Evolutionary conservation across 306 rosid genomes (phyloP).

Genomic region (Crataegus laevigata): DNA sequence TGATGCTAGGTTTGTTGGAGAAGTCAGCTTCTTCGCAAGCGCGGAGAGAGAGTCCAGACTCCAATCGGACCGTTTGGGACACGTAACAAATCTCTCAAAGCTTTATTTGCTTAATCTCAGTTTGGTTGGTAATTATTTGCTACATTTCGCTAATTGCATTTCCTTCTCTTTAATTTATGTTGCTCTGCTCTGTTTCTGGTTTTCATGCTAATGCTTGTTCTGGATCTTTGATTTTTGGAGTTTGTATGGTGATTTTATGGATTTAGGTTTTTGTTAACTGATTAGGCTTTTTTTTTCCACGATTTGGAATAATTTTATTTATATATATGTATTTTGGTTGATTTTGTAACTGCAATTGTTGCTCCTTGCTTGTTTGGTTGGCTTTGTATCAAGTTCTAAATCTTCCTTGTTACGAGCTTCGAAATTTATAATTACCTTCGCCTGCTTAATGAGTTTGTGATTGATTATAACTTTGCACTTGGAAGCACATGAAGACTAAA

Average conservation of each 20-base stretch:
- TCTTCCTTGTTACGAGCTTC: not conserved
- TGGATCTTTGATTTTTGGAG: constrained; percentile 25
- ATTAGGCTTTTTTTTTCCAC: not conserved
- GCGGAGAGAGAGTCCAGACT: too few relatives aligned
- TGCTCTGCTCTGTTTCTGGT: not conserved
- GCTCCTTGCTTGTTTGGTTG: not conserved
- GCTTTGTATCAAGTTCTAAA: not conserved
- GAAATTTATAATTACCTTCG: not conserved
- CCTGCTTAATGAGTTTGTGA: not conserved
- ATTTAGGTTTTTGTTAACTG: not conserved
- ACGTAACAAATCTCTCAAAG: too few relatives aligned
- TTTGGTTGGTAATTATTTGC: constrained; percentile 1
- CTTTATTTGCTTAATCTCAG: not conserved
- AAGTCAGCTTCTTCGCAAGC: too few relatives aligned
- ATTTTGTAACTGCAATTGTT: not conserved
- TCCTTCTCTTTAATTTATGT: not conserved
- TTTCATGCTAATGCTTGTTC: not conserved
- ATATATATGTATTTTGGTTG: constrained; percentile 1
- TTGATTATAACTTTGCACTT: not conserved
- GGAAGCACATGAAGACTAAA: not conserved
- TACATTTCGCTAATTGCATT: not conserved
- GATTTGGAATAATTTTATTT: constrained; percentile 10
- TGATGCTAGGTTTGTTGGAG: too few relatives aligned
- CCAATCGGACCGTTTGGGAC: too few relatives aligned
- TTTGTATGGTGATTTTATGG: not conserved